These are phyloP conservation scores for Ganoderma meredithae DNA, from an alignment of 1,284 basidiomycete genomes.

Conservation along the genomic window DNA sequence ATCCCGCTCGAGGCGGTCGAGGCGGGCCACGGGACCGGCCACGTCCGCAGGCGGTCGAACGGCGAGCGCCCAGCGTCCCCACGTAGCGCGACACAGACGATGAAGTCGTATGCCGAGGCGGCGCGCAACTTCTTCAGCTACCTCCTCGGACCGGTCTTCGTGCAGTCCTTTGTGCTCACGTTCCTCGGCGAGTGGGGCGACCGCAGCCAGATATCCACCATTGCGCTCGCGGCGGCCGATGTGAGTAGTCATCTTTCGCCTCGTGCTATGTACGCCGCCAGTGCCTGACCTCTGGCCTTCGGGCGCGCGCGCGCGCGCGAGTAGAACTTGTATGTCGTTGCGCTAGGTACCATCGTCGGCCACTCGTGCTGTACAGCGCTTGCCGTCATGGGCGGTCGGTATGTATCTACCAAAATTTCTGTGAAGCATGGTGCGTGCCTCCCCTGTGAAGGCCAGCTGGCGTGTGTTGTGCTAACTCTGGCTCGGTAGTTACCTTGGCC, in stretches of 20 bases:
- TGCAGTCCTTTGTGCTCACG: slow-evolving; percentile 94
- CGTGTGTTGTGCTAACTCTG: slow-evolving; percentile 4
- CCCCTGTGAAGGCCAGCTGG: slow-evolving; percentile 9
- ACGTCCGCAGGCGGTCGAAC: slow-evolving; percentile 26
- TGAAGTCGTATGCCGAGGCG: slow-evolving; percentile 62
- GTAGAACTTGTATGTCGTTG: slow-evolving; percentile 82
- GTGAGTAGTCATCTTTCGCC: slow-evolving; percentile 56
- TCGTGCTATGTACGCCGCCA: slow-evolving; percentile 12
- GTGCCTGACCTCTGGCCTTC: slow-evolving; percentile 13
- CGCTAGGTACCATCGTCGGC: slow-evolving; percentile 89
- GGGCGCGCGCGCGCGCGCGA: slow-evolving; percentile 5
- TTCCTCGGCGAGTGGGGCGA: slow-evolving; percentile 99
- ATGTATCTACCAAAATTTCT: slow-evolving; percentile 92
- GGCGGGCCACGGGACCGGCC: slow-evolving; percentile 43
- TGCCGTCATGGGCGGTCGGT: slow-evolving; percentile 91
- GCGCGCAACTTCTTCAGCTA: slow-evolving; percentile 85
- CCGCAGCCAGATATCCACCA: slow-evolving; percentile 96
- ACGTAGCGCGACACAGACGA: slow-evolving; percentile 30
- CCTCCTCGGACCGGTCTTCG: slow-evolving; percentile 91
- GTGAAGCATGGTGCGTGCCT: slow-evolving; percentile 85
- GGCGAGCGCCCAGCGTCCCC: slow-evolving; percentile 24
- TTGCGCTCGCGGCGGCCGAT: slow-evolving; percentile 95
- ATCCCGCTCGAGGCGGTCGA: slow-evolving; percentile 71
- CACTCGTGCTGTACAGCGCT: slow-evolving; percentile 90
- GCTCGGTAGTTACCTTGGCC: slow-evolving; percentile 77